Evolutionary conservation across 225 moss, liverwort and hornwort species (phyloP).

Genomic region (Pseudisothecium myosuroides): DNA sequence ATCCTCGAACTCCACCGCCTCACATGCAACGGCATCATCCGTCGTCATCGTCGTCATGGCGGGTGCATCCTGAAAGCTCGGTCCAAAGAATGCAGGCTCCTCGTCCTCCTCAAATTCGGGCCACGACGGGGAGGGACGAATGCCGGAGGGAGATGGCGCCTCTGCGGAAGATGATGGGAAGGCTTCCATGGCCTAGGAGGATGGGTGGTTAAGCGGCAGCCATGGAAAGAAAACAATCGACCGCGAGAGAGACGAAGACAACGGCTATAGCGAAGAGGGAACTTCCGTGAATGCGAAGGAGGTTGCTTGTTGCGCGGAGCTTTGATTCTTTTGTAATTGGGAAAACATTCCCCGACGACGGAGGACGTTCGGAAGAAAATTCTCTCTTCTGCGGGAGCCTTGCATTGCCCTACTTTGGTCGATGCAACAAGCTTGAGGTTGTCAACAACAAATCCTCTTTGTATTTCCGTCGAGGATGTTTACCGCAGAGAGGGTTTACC

Average conservation of each 20-base stretch:
- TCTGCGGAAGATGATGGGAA: background rate
- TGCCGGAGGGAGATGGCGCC: background rate
- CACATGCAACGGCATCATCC: slow-evolving; percentile 4
- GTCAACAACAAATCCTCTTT: background rate
- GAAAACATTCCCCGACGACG: background rate
- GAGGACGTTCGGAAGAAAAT: background rate
- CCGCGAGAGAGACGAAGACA: background rate
- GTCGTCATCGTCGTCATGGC: background rate
- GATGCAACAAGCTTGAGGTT: background rate
- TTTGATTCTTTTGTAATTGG: background rate
- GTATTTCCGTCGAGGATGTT: background rate
- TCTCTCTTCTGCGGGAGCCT: background rate
- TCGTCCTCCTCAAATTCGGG: background rate
- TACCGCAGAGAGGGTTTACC: background rate
- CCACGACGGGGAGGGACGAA: background rate
- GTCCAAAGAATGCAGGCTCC: background rate
- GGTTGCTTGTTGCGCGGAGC: background rate
- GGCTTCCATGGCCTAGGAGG: background rate
- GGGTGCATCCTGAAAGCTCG: background rate
- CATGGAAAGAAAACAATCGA: background rate
- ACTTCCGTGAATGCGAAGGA: background rate
- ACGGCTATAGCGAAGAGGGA: background rate
- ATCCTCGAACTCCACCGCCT: slow-evolving; percentile 26
- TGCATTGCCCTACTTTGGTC: background rate
- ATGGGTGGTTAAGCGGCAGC: background rate